Conservation (phyloP, 768 basidiomycete species). For the Hysterangium stoloniferum region DNA sequence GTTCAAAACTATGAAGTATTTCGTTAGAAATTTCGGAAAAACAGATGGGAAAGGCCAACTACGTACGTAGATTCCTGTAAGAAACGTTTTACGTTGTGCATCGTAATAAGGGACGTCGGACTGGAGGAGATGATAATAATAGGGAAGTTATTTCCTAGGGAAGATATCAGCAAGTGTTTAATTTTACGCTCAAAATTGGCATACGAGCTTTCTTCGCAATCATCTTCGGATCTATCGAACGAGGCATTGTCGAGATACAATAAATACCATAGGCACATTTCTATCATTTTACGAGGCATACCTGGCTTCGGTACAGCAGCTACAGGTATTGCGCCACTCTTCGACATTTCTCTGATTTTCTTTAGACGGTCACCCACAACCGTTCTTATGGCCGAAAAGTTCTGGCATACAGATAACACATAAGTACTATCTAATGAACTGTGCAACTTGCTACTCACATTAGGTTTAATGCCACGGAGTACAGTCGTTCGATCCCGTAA, state of each 20-base stretch:
- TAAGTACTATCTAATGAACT: neutral
- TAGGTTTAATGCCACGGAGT: conserved; percentile 73
- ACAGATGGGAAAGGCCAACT: neutral
- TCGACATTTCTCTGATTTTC: conserved; percentile 60
- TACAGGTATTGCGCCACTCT: conserved; percentile 36
- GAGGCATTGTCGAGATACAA: neutral
- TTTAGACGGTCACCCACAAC: conserved; percentile 73
- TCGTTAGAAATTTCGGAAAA: neutral
- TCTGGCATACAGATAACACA: conserved; percentile 36
- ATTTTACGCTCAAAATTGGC: neutral
- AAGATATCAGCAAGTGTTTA: neutral
- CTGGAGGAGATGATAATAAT: conserved; percentile 98
- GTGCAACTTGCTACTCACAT: conserved; percentile 46
- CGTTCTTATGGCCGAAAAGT: conserved; percentile 64
- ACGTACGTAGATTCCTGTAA: conserved; percentile 79
- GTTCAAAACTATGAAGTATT: conserved; percentile 48
- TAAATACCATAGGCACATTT: too few species aligned
- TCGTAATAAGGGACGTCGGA: conserved; percentile 90
- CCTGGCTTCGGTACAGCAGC: conserved; percentile 30
- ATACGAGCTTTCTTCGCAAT: conserved; percentile 64
- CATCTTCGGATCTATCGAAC: conserved; percentile 42
- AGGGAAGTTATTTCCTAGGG: conserved; percentile 69
- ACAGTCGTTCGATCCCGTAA: conserved; percentile 77
- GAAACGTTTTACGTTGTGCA: conserved; percentile 95
- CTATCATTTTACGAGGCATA: conserved; percentile 22